Evolutionary conservation across 306 rosid genomes (phyloP), one percentile per base, ranked within the genome.

Genomic region (Rosa persica): DNA sequence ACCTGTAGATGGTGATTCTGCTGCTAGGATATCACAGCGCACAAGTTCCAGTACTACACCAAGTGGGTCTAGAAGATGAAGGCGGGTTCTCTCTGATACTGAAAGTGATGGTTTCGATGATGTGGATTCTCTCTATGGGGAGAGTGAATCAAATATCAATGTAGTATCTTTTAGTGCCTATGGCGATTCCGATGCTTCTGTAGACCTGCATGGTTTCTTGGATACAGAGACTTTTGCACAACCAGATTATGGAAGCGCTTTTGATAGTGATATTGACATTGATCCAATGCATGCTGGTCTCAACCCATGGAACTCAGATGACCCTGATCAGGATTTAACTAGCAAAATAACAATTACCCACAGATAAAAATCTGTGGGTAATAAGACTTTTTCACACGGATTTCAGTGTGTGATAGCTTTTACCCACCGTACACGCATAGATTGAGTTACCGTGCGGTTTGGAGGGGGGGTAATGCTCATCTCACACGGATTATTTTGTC

Each of bases 281-380:
- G 98, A 95, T 85, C 98, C 98, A 25, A 92, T 95, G 98, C 92
- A 81, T 85, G 97, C 96, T 61, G 90, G 96, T 76, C 85, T 86
- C 15, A 42, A 81, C 83, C 92, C 84, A 22, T 91, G 95, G 97
- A 81, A 86, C 83, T 86, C 86, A 10, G 89, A 88, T 77, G 91
- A 88, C 12, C 75, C 43, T 38, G 94, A 86, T 23, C 85, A 83
- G 0, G 88, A 78, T n/a, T n/a, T n/a, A n/a, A 27, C 30, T 27
- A 27, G 30, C 30, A 27, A 27, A 27, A 27, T 1, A 27, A 27
- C 30, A 27, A 27, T 27, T 27, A 27, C 1, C 30, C 30, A 27
- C 30, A 27, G 30, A 27, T 27, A 0, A 0, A 0, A 27, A 27
- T 27, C 30, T 27, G 30, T 27, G 30, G 30, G 30, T 27, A 27